Conservation (phyloP, 148 eudicot genomes). For the Limonium bicolor region DNA sequence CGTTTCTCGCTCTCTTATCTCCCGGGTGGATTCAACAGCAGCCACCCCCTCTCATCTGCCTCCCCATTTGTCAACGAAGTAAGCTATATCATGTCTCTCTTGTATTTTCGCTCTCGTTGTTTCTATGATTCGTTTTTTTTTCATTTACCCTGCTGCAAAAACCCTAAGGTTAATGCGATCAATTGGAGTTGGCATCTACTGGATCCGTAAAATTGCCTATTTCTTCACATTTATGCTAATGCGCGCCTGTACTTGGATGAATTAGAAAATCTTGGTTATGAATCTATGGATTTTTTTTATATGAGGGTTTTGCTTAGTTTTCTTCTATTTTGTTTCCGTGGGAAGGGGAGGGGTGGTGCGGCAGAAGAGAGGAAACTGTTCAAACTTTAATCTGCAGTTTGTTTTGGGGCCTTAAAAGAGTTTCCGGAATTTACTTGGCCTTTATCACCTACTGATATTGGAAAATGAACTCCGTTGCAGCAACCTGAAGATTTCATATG, state of each 20-base stretch:
- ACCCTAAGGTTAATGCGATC: conserved; percentile 3
- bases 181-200: too few species aligned
- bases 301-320: too few species aligned
- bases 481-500: conserved; percentile 26
- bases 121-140: neutral
- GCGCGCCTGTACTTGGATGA: neutral
- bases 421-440: neutral
- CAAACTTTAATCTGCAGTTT: neutral
- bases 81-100: neutral
- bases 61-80: conserved; percentile 1
- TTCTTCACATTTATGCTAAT: conserved; percentile 2
- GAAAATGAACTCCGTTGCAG: too few species aligned
- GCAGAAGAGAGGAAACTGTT: neutral
- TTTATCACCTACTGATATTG: too few species aligned
- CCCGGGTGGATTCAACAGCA: too few species aligned
- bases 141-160: too few species aligned
- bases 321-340: neutral
- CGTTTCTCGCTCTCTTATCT: neutral
- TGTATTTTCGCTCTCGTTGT: neutral
- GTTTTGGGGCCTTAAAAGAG: neutral
- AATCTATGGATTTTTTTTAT: too few species aligned
- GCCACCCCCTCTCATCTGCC: neutral
- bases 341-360: neutral
- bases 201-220: too few species aligned
- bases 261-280: too few species aligned